Percentiles rank a stretch among this genome's conserved stretches.
These are phyloP conservation scores for Xylariaceae sp. DNA, from an alignment of 2,329 filamentous ascomycete species.

Conservation along the genomic window DNA sequence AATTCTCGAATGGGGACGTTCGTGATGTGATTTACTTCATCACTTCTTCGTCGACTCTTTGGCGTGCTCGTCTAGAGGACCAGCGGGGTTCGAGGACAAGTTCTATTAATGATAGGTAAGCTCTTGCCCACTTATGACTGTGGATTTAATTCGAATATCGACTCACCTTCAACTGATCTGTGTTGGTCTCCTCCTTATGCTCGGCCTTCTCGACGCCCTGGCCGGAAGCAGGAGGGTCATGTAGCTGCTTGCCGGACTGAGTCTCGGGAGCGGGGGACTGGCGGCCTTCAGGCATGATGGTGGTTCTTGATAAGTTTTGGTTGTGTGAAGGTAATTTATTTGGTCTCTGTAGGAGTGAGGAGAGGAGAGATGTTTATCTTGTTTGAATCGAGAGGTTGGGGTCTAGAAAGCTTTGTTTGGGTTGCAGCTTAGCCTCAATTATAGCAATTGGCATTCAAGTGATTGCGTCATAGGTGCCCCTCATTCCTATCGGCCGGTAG, in stretches of 20 bases:
- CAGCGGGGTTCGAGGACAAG: constrained; percentile 63
- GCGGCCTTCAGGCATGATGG: constrained; percentile 65
- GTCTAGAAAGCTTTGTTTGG: not conserved
- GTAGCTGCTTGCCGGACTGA: constrained; percentile 62
- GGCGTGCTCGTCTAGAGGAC: constrained; percentile 57
- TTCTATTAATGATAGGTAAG: constrained; percentile 33
- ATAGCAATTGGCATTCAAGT: too few relatives aligned
- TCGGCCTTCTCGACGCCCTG: constrained; percentile 54
- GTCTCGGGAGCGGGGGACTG: constrained; percentile 73
- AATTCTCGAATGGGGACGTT: too few relatives aligned
- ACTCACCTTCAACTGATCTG: constrained; percentile 51
- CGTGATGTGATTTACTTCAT: too few relatives aligned
- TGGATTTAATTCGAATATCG: not conserved
- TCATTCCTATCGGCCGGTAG: too few relatives aligned
- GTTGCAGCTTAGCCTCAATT: not conserved
- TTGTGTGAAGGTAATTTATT: constrained; percentile 4
- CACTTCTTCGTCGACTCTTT: too few relatives aligned
- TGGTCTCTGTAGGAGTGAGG: constrained; percentile 7
- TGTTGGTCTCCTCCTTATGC: constrained; percentile 48
- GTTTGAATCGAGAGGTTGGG: not conserved
- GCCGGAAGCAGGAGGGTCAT: constrained; percentile 54
- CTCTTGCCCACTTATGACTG: not conserved
- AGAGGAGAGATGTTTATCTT: not conserved
- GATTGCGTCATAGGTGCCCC: too few relatives aligned
- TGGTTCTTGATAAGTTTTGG: constrained; percentile 21